Conservation (phyloP, 139 green algal species). For the Chlorella sp. region DNA sequence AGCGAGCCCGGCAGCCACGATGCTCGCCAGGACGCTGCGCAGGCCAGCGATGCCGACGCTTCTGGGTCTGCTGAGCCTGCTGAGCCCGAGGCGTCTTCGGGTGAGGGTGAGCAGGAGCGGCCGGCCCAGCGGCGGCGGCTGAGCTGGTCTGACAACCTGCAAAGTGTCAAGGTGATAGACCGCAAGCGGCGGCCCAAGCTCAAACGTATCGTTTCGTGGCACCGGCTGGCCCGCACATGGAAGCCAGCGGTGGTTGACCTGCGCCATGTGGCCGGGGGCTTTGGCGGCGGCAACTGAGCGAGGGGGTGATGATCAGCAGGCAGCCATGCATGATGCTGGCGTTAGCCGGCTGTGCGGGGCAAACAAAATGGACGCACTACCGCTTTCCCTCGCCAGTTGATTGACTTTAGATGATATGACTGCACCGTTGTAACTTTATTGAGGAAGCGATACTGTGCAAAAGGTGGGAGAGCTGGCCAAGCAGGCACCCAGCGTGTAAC, state of each 20-base stretch:
- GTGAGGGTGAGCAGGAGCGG: background rate
- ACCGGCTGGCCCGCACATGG: constrained; percentile 8
- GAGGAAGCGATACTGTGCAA: too few relatives aligned
- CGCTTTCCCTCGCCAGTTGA: too few relatives aligned
- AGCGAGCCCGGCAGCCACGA: background rate
- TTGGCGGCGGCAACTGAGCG: background rate
- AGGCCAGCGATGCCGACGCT: background rate
- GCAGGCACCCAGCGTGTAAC: too few relatives aligned
- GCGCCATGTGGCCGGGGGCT: background rate
- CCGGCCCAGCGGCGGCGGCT: background rate
- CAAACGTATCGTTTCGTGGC: background rate
- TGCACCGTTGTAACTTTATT: too few relatives aligned
- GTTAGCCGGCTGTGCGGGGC: too few relatives aligned
- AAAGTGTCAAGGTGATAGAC: constrained; percentile 2
- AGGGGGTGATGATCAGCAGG: background rate
- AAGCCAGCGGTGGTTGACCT: constrained; percentile 6
- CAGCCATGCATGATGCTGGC: too few relatives aligned
- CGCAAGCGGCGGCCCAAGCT: background rate
- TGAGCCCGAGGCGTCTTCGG: too few relatives aligned
- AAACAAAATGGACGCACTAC: too few relatives aligned
- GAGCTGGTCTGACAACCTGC: constrained; percentile 9
- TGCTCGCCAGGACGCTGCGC: background rate
- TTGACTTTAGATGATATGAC: too few relatives aligned
- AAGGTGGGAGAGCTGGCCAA: too few relatives aligned
- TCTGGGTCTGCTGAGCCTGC: background rate